phyloP scores from a whole-genome alignment of 306 rosid genomes.

The Vigna nakashimae region DNA sequence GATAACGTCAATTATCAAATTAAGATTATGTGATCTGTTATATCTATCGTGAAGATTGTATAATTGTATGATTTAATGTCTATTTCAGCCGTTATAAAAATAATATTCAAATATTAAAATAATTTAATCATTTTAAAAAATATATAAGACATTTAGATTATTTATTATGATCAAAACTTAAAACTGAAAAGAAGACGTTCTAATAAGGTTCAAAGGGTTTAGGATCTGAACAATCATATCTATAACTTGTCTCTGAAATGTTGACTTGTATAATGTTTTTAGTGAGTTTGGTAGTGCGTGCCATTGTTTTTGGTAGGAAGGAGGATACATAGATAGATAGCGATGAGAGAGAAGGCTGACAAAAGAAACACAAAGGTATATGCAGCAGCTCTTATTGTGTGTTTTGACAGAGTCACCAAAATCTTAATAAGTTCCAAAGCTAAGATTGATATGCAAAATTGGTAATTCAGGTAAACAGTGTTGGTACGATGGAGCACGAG shows the following conservation, averaged over 20 bases:
- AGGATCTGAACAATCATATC: not conserved
- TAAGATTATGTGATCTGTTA: too few species aligned
- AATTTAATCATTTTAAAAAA: too few species aligned
- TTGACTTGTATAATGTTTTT: conserved; percentile 35
- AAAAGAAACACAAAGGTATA: conserved; percentile 24
- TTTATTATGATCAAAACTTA: too few species aligned
- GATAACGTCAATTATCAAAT: too few species aligned
- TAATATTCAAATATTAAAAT: too few species aligned
- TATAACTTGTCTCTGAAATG: conserved; percentile 12
- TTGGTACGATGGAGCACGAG: not conserved
- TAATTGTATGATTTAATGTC: too few species aligned
- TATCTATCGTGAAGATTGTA: too few species aligned
- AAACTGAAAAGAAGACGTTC: too few species aligned
- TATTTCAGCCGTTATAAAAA: too few species aligned
- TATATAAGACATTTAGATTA: too few species aligned
- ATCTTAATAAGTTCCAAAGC: conserved; percentile 51
- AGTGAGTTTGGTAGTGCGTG: conserved; percentile 43
- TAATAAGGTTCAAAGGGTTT: too few species aligned
- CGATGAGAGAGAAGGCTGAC: conserved; percentile 14
- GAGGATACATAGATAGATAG: not conserved
- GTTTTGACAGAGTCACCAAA: conserved; percentile 44
- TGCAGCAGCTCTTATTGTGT: not conserved
- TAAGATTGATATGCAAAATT: conserved; percentile 35
- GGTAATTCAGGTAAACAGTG: conserved; percentile 42
- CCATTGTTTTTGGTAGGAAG: conserved; percentile 19